phyloP scores from a whole-genome alignment of 371 early-diverging fungal species.

The Mucor lusitanicus region DNA sequence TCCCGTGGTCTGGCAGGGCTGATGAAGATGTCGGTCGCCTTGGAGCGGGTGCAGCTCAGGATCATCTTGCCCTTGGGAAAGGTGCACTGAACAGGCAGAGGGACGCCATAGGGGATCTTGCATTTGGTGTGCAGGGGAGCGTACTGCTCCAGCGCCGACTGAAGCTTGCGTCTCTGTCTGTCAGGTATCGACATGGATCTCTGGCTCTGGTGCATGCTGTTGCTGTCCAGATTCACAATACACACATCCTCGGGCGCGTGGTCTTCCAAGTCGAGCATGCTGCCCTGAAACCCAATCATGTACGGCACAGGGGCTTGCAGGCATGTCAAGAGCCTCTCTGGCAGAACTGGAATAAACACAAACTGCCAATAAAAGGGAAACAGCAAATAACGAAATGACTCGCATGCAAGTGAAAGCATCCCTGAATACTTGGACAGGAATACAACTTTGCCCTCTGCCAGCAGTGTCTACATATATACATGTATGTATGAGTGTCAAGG shows the following conservation, averaged over 20 bases:
- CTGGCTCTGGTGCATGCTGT: conserved; percentile 50
- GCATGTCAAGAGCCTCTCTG: conserved; percentile 69
- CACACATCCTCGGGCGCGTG: conserved; percentile 66
- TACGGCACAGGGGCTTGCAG: conserved; percentile 85
- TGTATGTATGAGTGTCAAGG: no score
- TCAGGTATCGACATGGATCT: conserved; percentile 49
- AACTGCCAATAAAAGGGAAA: conserved; percentile 86
- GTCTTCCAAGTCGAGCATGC: conserved; percentile 59
- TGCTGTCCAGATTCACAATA: conserved; percentile 62
- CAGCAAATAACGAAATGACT: conserved; percentile 67
- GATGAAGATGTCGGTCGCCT: conserved; percentile 33
- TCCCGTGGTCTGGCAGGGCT: conserved; percentile 25
- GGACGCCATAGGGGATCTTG: conserved; percentile 53
- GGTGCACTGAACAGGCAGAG: conserved; percentile 54
- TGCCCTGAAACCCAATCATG: conserved; percentile 73
- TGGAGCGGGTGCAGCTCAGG: conserved; percentile 50
- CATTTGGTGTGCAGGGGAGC: conserved; percentile 48
- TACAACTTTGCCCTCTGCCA: conserved; percentile 76
- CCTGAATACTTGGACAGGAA: conserved; percentile 70
- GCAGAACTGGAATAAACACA: conserved; percentile 80
- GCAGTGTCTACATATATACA: conserved; percentile 44
- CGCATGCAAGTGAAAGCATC: conserved; percentile 76
- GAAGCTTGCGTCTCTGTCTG: conserved; percentile 57
- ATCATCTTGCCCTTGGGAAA: conserved; percentile 63
- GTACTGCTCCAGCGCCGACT: conserved; percentile 55